A percentile compares a stretch with the other conserved stretches of the same genome.
Evolutionary conservation across 768 basidiomycete genomes (phyloP).

Genomic region (Agrocybe praecox): DNA sequence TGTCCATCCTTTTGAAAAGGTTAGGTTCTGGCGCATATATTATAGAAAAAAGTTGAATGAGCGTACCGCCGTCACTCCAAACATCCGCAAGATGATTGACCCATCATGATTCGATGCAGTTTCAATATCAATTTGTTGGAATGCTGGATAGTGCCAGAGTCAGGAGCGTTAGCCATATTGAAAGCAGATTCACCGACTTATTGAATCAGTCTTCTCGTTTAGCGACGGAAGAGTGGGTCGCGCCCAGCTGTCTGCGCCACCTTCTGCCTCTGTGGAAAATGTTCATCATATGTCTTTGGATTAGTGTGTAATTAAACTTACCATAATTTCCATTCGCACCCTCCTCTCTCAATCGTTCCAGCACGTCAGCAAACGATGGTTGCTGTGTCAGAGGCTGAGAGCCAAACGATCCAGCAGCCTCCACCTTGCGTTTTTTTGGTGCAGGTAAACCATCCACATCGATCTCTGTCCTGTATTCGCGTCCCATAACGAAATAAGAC

Average conservation of each 20-base stretch:
- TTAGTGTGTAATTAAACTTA: conserved; percentile 24
- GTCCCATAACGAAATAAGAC: conserved; percentile 15
- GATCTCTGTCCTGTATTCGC: conserved; percentile 26
- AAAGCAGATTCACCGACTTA: conserved; percentile 51
- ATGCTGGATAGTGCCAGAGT: conserved; percentile 58
- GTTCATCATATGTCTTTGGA: not conserved
- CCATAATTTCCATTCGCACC: conserved; percentile 41
- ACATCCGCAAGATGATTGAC: conserved; percentile 64
- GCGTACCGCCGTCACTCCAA: conserved; percentile 85
- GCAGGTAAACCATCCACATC: conserved; percentile 38
- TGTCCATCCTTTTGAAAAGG: conserved; percentile 64
- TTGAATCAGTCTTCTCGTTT: conserved; percentile 61
- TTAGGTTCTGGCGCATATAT: not conserved
- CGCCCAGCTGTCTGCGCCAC: conserved; percentile 76
- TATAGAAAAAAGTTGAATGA: not conserved
- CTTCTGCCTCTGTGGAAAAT: conserved; percentile 58
- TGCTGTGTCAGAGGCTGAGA: conserved; percentile 41
- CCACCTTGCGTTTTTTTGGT: conserved; percentile 58
- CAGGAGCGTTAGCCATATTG: not conserved
- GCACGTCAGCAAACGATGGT: conserved; percentile 60
- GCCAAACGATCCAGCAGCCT: conserved; percentile 37
- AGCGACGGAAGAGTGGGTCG: conserved; percentile 60
- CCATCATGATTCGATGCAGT: conserved; percentile 50
- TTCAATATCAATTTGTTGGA: conserved; percentile 97
- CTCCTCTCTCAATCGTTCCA: conserved; percentile 63